Conservation (phyloP, 805 yeast species). For the Candida khao-thaluensis region DNA sequence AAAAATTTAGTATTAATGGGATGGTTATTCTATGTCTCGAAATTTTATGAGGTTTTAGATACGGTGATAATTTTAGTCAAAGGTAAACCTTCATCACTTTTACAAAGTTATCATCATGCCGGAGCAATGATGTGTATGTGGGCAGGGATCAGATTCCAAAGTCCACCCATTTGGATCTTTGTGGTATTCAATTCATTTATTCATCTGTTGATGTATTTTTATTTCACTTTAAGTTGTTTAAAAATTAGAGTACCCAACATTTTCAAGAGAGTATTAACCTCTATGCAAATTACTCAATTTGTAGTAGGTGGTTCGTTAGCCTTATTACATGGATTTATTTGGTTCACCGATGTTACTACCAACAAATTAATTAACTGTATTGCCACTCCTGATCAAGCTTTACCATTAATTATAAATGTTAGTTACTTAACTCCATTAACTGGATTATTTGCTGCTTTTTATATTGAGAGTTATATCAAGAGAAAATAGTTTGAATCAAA, state of each 20-base stretch:
- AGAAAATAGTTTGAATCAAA: slow-evolving; percentile 7
- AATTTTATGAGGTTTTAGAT: slow-evolving; percentile 70
- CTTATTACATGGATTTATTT: slow-evolving; percentile 59
- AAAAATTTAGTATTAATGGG: slow-evolving; percentile 54
- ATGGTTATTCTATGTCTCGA: slow-evolving; percentile 66
- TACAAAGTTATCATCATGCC: slow-evolving; percentile 75
- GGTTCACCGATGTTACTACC: slow-evolving; percentile 50
- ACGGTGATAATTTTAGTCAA: slow-evolving; percentile 65
- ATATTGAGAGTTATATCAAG: slow-evolving; percentile 55
- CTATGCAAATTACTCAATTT: slow-evolving; percentile 69
- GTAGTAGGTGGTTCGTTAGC: slow-evolving; percentile 68
- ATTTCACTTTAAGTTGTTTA: slow-evolving; percentile 60
- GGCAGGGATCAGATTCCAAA: slow-evolving; percentile 67
- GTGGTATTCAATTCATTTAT: slow-evolving; percentile 78
- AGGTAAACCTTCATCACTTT: slow-evolving; percentile 62
- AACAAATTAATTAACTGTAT: slow-evolving; percentile 47
- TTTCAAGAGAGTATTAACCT: slow-evolving; percentile 59
- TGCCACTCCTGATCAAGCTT: slow-evolving; percentile 55
- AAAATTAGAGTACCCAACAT: slow-evolving; percentile 55
- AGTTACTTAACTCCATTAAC: slow-evolving; percentile 67
- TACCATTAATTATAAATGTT: slow-evolving; percentile 62
- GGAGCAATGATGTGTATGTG: slow-evolving; percentile 83
- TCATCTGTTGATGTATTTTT: slow-evolving; percentile 72
- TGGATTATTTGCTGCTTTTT: slow-evolving; percentile 61
- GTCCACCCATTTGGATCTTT: slow-evolving; percentile 80